phyloP scores from a whole-genome alignment of 73 alveolate genomes.

The Paramecium biaurelia region DNA sequence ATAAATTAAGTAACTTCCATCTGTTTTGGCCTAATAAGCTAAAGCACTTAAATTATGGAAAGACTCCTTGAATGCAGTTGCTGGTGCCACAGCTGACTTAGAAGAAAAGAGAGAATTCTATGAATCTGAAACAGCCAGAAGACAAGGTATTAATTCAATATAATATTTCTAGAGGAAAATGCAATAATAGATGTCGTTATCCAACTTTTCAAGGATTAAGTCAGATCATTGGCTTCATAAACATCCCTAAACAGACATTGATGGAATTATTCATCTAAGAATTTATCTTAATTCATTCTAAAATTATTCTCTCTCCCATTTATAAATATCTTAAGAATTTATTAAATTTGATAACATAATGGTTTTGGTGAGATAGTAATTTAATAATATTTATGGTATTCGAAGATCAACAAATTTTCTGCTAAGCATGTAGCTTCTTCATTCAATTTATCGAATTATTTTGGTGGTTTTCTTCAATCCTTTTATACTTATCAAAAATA shows the following conservation, averaged over 20 bases:
- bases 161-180: constrained; percentile 27
- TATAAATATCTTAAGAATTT: not conserved
- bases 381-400: too few relatives aligned
- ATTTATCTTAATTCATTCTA: not conserved
- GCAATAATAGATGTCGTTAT: constrained; percentile 44
- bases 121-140: constrained; percentile 46
- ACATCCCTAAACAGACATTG: constrained; percentile 59
- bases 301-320: not conserved
- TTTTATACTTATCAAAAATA: too few relatives aligned
- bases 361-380: too few relatives aligned
- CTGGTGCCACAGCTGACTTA: constrained; percentile 41
- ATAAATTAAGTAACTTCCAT: constrained; percentile 20
- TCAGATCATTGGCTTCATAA: constrained; percentile 45
- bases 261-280: not conserved
- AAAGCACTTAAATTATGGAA: constrained; percentile 49
- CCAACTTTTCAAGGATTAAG: constrained; percentile 43
- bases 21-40: constrained; percentile 48
- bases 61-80: constrained; percentile 43
- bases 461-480: too few relatives aligned
- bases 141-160: not conserved
- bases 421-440: too few relatives aligned
- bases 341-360: not conserved
- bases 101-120: constrained; percentile 58
- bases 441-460: too few relatives aligned
- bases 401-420: too few relatives aligned